Conservation (phyloP, 768 basidiomycete genomes). For the Termitomyces sp. region DNA sequence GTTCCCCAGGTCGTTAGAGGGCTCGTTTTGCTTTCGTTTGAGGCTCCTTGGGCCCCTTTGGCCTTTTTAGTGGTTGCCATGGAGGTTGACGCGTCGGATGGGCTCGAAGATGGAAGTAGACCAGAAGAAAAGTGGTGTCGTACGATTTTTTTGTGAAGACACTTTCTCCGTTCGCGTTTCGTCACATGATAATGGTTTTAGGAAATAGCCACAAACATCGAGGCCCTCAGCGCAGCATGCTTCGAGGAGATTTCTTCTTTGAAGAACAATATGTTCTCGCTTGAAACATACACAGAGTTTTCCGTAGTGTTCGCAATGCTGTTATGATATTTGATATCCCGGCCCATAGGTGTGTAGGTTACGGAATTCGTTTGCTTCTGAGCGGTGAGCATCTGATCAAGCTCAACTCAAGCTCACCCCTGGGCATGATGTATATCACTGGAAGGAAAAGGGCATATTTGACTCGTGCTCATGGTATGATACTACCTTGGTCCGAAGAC, state of each 20-base stretch:
- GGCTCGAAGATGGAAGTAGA: background rate
- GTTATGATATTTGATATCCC: background rate
- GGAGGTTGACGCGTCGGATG: constrained; percentile 11
- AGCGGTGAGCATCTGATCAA: background rate
- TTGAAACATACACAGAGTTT: too few species aligned
- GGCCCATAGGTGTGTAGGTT: background rate
- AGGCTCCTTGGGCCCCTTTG: background rate
- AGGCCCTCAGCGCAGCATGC: too few species aligned
- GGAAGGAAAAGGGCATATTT: too few species aligned
- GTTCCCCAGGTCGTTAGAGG: constrained; percentile 33
- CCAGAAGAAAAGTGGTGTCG: constrained; percentile 6
- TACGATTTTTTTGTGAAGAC: constrained; percentile 11
- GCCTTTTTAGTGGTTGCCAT: constrained; percentile 15
- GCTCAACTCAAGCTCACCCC: background rate
- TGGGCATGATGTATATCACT: background rate
- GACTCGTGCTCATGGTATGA: too few species aligned
- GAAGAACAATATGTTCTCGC: too few species aligned
- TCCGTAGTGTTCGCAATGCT: background rate
- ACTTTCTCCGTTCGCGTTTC: constrained; percentile 1
- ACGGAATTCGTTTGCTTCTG: background rate
- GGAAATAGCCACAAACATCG: background rate
- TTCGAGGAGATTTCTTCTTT: too few species aligned
- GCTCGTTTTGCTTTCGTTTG: background rate
- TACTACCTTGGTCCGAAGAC: too few species aligned
- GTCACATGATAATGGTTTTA: constrained; percentile 7